These are phyloP conservation scores for Mortierella sp. DNA, from an alignment of 371 early-diverging fungal species.

Conservation along the genomic window DNA sequence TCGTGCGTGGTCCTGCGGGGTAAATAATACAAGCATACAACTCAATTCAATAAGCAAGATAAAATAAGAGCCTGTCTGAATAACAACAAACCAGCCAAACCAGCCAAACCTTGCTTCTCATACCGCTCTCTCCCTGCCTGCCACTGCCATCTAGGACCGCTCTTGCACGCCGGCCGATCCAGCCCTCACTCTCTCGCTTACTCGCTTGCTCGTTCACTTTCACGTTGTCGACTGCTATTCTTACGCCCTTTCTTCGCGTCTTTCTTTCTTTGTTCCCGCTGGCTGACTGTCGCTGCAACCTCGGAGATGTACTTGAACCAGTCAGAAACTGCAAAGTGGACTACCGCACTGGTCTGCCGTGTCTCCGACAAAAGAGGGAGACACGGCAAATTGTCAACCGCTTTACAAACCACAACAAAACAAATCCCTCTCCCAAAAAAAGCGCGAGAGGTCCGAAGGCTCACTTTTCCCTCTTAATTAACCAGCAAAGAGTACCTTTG, in stretches of 20 bases:
- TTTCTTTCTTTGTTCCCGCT: neutral
- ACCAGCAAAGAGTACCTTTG: no score
- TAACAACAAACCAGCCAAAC: no score
- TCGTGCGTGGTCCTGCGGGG: neutral
- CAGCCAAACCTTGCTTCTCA: no score
- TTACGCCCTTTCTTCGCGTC: neutral
- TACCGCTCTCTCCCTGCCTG: neutral
- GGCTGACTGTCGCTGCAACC: neutral
- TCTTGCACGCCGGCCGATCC: conserved; percentile 5
- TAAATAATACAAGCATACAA: neutral
- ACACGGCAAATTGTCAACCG: conserved; percentile 1
- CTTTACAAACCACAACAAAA: neutral
- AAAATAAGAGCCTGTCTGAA: neutral
- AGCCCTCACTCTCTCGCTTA: conserved; percentile 4
- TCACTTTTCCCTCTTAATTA: no score
- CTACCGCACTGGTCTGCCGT: neutral
- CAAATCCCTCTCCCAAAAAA: conserved; percentile 7
- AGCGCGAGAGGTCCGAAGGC: conserved; percentile 8
- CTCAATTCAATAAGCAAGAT: neutral
- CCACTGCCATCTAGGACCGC: conserved; percentile 7
- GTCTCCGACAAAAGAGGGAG: neutral
- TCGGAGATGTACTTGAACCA: neutral
- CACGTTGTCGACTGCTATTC: neutral
- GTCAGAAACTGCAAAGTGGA: conserved; percentile 2
- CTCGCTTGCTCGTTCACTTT: neutral